Evolutionary conservation across 257 asterid species (phyloP), one percentile per base, ranked within the genome.

Genomic region (Asclepias syriaca): DNA sequence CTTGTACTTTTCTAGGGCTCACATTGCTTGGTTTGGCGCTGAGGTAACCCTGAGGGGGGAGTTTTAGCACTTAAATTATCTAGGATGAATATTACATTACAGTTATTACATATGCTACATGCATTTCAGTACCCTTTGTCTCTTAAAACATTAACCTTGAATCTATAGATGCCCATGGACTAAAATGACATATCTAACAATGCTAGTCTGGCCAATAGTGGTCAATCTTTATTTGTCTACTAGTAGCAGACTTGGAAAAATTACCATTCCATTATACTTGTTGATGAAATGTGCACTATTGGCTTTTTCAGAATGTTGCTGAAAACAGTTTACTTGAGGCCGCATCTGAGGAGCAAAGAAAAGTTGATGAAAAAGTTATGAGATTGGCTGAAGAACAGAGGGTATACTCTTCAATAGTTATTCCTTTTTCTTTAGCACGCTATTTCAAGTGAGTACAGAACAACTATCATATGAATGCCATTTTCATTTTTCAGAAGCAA

Each of bases 381-480:
- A 88, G 66, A 78, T 75, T 95, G 83, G 94, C 97, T 27, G 96
- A 92, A 86, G 88, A 87, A 72, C 96, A 92, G 71, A 87, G 83
- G 97, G 99, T 95, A 85, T 71, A 71, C 43, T 54, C 39, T 27
- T 63, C 65, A 39, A 49, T 74, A 34, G 29, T 78, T 70, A 51
- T 61, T 57, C n/a, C 55, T 53, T 15, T 74, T 69, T 54, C 77
- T 60, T 70, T 68, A 70, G 24, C 22, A 55, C 32, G 57, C 68
- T 56, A 50, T 49, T 60, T 77, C 55, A 57, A 65, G 56, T 71
- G 37, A 76, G 43, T 34, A 68, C 43, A 58, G 40, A 65, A n/a
- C 37, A 65, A 61, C 64, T 56, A 61, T 64, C 65, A 34, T 74
- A 70, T 69, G 77, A 54, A 32, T 70, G 68, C 32, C 32, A 77